Base-by-base conservation (phyloP, 805 yeast genomes). In the Teunomyces tritomae region DNA sequence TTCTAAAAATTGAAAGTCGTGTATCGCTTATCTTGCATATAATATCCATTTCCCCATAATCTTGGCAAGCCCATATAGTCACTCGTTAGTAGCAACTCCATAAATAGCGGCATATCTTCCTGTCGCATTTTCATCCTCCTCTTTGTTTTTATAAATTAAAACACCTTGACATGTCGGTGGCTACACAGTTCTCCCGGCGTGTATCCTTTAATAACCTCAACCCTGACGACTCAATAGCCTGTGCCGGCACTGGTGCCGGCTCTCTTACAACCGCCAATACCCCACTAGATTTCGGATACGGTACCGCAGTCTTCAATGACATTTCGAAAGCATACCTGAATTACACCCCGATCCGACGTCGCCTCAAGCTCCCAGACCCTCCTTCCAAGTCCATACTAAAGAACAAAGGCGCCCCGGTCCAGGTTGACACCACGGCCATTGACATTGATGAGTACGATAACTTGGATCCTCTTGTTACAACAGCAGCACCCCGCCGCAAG, bases 161-260 rank as follows among this genome's bases (percentile, higher is more conserved):
- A 20, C 24, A 20, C 6, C 24, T 20, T 20, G 24, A 20, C 39
- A 33, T 28, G 39, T 30, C 48, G 44, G 34, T 40, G 34, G 43
- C 51, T 13, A 30, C 47, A 2, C 49, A 46, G 36, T 67, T 59
- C 49, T 46, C 73, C 9, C 52, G 77, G 44, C 57, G 78, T 41
- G 80, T 76, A 2, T 73, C 78, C 10, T 76, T 76, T 61, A 73
- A 71, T 53, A 73, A 73, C 51, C 54, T 74, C 45, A 34, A 16
- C 11, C 40, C 35, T 27, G 42, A 41, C 5, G 51, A 50, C 47
- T 39, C 49, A 5, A 41, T 43, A 36, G 14, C 47, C 2, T 29
- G 49, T 11, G 36, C 41, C 39, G 44, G 36, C 7, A 39, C 24
- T 32, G 27, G 46, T 9, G 30, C 48, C 10, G 34, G 44, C 39